Percentiles rank a stretch among this genome's conserved stretches.
phyloP scores from a whole-genome alignment of 805 yeast genomes.

The Yamadazyma scolyti region DNA sequence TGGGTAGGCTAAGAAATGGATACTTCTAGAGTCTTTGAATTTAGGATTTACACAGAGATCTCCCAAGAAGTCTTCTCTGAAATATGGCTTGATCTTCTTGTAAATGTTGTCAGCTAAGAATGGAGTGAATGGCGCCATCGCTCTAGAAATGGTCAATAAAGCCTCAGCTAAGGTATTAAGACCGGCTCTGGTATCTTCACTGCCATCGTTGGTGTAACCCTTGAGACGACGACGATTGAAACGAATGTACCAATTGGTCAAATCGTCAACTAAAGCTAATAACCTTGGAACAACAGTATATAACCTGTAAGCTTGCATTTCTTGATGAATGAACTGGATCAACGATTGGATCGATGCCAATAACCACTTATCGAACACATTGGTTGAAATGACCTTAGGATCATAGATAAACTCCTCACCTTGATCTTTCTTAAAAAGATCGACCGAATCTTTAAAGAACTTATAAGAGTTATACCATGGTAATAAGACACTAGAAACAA shows the following conservation, averaged over 20 bases:
- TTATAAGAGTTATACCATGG: slow-evolving; percentile 99
- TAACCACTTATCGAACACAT: slow-evolving; percentile 98
- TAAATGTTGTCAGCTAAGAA: slow-evolving; percentile 89
- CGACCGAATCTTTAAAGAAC: slow-evolving; percentile 92
- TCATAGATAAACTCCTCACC: slow-evolving; percentile 71
- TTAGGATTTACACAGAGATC: slow-evolving; percentile 34
- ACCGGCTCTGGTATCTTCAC: slow-evolving; percentile 79
- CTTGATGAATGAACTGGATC: slow-evolving; percentile 78
- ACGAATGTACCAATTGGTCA: slow-evolving; percentile 98
- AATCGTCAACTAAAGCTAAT: slow-evolving; percentile 82
- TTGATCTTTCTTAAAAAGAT: slow-evolving; percentile 73
- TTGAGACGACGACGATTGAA: slow-evolving; percentile 96
- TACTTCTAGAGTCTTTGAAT: slow-evolving; percentile 68
- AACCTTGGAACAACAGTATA: slow-evolving; percentile 95
- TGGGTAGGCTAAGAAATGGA: slow-evolving; percentile 93
- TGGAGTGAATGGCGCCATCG: slow-evolving; percentile 99
- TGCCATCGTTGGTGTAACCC: slow-evolving; percentile 75
- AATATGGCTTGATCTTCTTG: slow-evolving; percentile 62
- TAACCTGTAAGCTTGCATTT: slow-evolving; percentile 86
- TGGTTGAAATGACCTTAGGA: slow-evolving; percentile 58
- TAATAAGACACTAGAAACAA: slow-evolving; percentile 87
- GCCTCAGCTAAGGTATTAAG: slow-evolving; percentile 91
- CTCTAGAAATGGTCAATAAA: slow-evolving; percentile 80
- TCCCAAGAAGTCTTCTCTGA: slow-evolving; percentile 55
- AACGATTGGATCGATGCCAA: slow-evolving; percentile 94